Percentiles rank a stretch among this genome's conserved stretches.
phyloP scores from a whole-genome alignment of 2,329 filamentous ascomycete genomes.

The Alternaria brassicae region DNA sequence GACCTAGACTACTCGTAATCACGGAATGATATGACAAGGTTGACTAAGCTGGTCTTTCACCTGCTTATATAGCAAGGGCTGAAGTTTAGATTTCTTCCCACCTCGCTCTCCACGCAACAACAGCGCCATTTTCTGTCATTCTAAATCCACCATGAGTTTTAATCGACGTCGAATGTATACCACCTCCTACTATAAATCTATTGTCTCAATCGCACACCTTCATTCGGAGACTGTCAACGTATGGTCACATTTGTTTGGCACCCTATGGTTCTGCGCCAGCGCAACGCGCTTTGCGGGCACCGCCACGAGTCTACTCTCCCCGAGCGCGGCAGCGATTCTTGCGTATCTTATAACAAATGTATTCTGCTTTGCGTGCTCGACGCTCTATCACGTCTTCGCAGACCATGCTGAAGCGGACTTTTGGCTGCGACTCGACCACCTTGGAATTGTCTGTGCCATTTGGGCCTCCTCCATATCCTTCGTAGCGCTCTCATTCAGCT shows the following conservation, averaged over 20 bases:
- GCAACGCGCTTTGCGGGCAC: neutral
- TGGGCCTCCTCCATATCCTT: constrained; percentile 20
- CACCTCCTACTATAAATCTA: neutral
- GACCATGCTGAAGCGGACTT: constrained; percentile 7
- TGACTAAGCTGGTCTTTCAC: neutral
- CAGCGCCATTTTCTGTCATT: neutral
- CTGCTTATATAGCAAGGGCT: neutral
- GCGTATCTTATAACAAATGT: constrained; percentile 3
- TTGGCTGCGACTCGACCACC: constrained; percentile 13
- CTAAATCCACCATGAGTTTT: neutral
- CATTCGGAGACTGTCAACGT: neutral
- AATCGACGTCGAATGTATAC: neutral
- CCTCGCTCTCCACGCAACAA: neutral
- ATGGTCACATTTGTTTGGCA: constrained; percentile 1
- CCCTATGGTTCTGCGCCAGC: constrained; percentile 2
- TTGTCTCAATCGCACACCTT: neutral
- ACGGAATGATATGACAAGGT: neutral
- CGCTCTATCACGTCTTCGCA: constrained; percentile 18
- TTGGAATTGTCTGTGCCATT: constrained; percentile 13
- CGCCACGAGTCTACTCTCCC: neutral
- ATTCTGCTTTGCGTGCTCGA: constrained; percentile 19
- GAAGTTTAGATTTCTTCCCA: neutral
- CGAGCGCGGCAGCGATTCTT: neutral
- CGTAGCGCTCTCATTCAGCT: constrained; percentile 3
- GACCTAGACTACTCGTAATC: neutral